Percentiles rank a stretch among this genome's conserved stretches.
Evolutionary conservation across 176 grass and related monocot species (phyloP).

Genomic region (Puccinellia tenuiflora): DNA sequence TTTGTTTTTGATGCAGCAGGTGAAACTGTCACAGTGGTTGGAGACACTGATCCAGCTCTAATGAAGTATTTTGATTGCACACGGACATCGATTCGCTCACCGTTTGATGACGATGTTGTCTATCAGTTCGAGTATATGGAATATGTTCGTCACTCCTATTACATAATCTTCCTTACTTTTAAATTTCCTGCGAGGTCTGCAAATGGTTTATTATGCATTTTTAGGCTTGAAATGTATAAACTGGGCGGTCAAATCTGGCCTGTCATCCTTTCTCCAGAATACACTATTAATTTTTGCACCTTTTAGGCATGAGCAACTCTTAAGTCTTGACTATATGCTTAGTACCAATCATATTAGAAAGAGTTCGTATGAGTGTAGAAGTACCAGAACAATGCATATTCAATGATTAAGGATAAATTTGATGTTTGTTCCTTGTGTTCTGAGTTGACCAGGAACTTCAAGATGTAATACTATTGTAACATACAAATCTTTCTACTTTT

Average conservation of each 20-base stretch:
- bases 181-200: neutral
- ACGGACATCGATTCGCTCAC: conserved; percentile 62
- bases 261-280: conserved; percentile 6
- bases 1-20: conserved; percentile 37
- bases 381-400: neutral
- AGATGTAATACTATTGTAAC: neutral
- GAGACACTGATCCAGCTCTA: conserved; percentile 79
- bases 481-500: neutral
- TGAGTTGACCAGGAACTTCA: neutral
- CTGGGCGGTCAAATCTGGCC: neutral
- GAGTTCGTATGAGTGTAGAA: neutral
- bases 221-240: conserved; percentile 23
- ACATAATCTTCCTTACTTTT: neutral
- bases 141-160: conserved; percentile 65
- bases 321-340: neutral
- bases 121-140: conserved; percentile 99
- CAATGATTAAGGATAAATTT: neutral
- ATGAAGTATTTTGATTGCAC: conserved; percentile 98
- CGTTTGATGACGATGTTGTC: conserved; percentile 91
- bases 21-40: conserved; percentile 87
- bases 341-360: neutral
- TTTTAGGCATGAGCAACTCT: neutral
- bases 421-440: neutral
- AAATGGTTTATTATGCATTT: conserved; percentile 1
- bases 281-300: neutral